Evolutionary conservation across 1,284 basidiomycete genomes (phyloP).

Genomic region (Ceratobasidium sp.): DNA sequence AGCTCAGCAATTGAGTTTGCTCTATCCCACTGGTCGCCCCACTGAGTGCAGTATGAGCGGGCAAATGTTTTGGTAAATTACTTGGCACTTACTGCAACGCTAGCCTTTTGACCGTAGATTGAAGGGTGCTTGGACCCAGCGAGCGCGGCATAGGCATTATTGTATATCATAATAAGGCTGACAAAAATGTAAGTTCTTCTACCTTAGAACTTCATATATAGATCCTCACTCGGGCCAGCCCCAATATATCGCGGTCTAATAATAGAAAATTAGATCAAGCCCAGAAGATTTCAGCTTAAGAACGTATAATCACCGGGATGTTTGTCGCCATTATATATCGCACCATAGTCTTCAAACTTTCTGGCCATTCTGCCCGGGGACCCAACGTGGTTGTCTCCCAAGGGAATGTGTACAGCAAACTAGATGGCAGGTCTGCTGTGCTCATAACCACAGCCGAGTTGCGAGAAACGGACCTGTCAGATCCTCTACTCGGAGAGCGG

Average conservation of each 20-base stretch:
- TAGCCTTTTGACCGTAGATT: conserved; percentile 44
- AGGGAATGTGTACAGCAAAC: conserved; percentile 28
- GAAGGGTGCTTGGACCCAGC: conserved; percentile 46
- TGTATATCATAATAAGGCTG: conserved; percentile 47
- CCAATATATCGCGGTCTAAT: conserved; percentile 27
- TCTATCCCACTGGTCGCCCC: conserved; percentile 20
- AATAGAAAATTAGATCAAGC: background rate
- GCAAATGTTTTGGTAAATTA: background rate
- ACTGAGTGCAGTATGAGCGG: background rate
- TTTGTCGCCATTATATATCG: conserved; percentile 37
- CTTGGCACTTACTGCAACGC: conserved; percentile 17
- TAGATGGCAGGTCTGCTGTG: conserved; percentile 3
- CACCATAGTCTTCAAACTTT: conserved; percentile 43
- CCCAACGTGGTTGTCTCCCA: conserved; percentile 44
- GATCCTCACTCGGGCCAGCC: conserved; percentile 30
- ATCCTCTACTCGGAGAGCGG: conserved; percentile 13
- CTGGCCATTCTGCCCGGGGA: conserved; percentile 40
- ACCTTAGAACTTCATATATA: background rate
- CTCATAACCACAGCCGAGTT: background rate
- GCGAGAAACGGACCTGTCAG: background rate
- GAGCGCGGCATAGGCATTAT: conserved; percentile 47
- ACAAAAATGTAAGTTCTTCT: background rate
- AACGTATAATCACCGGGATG: conserved; percentile 32
- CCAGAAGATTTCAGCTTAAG: too few relatives aligned
- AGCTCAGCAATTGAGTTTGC: conserved; percentile 15